Evolutionary conservation across 2,329 filamentous ascomycete genomes (phyloP), one percentile per base, ranked within the genome.

Genomic region (Periconia sp.): DNA sequence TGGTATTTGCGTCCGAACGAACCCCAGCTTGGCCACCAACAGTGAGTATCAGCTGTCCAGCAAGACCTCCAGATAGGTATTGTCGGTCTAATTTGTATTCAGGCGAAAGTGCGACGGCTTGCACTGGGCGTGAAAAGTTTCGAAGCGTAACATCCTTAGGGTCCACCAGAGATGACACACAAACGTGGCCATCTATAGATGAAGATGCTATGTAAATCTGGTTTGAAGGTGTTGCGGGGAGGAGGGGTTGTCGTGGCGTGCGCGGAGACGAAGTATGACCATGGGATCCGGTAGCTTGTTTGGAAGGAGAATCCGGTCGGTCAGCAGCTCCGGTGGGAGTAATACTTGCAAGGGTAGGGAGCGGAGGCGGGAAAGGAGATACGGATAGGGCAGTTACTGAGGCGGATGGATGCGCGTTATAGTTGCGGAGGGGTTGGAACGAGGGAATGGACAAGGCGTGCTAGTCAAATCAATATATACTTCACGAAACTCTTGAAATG

Each of bases 101-200:
- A 0, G 94, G 94, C 0, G 94, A 97, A n/a, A 99, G 72, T 0
- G 92, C 89, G 2, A 99, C 90, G 5, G 91, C 85, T 63, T 96
- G 91, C 3, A 99, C 85, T 0, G 95, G 95, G 4, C 95, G 83
- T 1, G 89, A 90, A 73, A 97, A 99, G 66, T 96, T 96, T 19
- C 94, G 86, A 19, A 97, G 73, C 44, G 91, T 86, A 2, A 96
- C 91, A 71, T 99, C 94, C 61, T 91, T 95, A 25, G 87, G 74
- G 61, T 99, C 92, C 15, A 94, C 74, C 15, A 99, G 74, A 1
- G 90, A 95, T 45, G 91, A 86, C 1, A 99, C 83, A 59, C 94
- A 97, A 11, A 99, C 89, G 63, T 96, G 92, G 13, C 94, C 95
- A 68, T 99, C 94, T 64, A 95, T 89, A 0, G 94, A 97, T 0